Conservation (phyloP, 805 yeast genomes). For the Suhomyces emberorum region DNA sequence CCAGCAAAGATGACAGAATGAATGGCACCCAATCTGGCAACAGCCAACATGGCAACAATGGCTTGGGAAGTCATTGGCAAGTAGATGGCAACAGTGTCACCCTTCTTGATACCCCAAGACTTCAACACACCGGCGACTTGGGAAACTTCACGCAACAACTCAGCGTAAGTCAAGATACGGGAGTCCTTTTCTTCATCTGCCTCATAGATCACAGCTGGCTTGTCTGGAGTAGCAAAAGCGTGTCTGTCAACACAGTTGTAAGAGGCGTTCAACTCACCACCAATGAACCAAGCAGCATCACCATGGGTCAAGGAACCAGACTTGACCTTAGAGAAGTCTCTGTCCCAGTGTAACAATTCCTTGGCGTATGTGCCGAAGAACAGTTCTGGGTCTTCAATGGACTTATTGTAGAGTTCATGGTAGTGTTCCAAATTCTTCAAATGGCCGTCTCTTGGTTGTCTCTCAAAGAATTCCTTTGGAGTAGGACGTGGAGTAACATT, state of each 20-base stretch:
- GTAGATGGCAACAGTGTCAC: constrained; percentile 83
- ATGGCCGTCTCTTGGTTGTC: constrained; percentile 61
- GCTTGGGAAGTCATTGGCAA: constrained; percentile 87
- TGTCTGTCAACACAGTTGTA: constrained; percentile 83
- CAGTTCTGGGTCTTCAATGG: constrained; percentile 72
- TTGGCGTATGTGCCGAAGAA: constrained; percentile 80
- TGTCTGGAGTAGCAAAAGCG: constrained; percentile 67
- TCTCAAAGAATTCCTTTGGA: constrained; percentile 52
- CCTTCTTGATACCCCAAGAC: constrained; percentile 67
- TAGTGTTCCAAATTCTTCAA: constrained; percentile 65
- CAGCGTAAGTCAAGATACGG: constrained; percentile 61
- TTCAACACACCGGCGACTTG: constrained; percentile 67
- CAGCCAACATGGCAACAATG: constrained; percentile 69
- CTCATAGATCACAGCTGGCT: constrained; percentile 74
- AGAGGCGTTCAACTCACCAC: constrained; percentile 76
- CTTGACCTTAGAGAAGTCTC: constrained; percentile 63
- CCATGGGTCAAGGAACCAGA: constrained; percentile 60
- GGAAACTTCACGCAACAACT: constrained; percentile 66
- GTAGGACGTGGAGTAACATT: constrained; percentile 46
- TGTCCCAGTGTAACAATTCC: constrained; percentile 75
- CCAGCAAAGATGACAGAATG: constrained; percentile 89
- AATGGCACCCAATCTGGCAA: constrained; percentile 76
- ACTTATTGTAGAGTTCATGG: constrained; percentile 63
- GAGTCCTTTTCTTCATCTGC: constrained; percentile 75
- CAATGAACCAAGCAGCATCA: constrained; percentile 68